phyloP scores from a whole-genome alignment of 148 eudicot species.

The Pouteria glomerata region DNA sequence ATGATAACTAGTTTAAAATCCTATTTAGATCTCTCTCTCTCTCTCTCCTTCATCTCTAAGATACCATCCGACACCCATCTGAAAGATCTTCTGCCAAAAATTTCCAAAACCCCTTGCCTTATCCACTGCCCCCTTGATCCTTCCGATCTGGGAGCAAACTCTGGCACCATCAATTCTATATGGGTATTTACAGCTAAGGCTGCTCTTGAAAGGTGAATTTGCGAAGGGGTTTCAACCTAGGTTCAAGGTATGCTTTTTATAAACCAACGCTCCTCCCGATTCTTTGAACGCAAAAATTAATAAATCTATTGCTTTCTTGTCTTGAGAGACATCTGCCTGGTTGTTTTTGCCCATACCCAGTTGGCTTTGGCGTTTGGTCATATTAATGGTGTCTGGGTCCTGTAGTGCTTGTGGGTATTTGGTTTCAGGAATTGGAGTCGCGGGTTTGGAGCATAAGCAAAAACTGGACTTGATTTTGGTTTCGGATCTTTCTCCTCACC shows the following conservation, averaged over 20 bases:
- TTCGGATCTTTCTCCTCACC: constrained; percentile 5
- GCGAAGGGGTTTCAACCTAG: constrained; percentile 39
- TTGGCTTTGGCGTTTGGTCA: constrained; percentile 21
- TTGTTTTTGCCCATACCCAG: constrained; percentile 59
- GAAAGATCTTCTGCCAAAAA: constrained; percentile 33
- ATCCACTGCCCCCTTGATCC: constrained; percentile 26
- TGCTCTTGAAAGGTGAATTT: constrained; percentile 45
- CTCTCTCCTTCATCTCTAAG: constrained; percentile 11
- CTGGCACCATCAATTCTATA: constrained; percentile 47
- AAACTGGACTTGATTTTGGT: constrained; percentile 27
- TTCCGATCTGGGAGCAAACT: constrained; percentile 47
- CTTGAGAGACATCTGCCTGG: constrained; percentile 22
- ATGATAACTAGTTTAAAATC: no score
- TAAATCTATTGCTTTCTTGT: constrained; percentile 41
- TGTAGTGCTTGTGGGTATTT: constrained; percentile 33
- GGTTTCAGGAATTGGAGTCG: constrained; percentile 25
- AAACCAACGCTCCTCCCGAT: constrained; percentile 36
- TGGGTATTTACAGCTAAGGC: constrained; percentile 68
- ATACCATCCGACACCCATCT: constrained; percentile 36
- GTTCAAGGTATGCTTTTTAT: constrained; percentile 81
- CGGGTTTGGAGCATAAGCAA: constrained; percentile 34
- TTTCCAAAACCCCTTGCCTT: constrained; percentile 33
- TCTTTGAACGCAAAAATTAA: constrained; percentile 50
- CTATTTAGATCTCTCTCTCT: constrained; percentile 9
- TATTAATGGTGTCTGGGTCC: constrained; percentile 56